Percentiles rank a stretch among this genome's conserved stretches.
Conservation (phyloP, 225 moss, liverwort and hornwort genomes). For the Climacium dendroides region DNA sequence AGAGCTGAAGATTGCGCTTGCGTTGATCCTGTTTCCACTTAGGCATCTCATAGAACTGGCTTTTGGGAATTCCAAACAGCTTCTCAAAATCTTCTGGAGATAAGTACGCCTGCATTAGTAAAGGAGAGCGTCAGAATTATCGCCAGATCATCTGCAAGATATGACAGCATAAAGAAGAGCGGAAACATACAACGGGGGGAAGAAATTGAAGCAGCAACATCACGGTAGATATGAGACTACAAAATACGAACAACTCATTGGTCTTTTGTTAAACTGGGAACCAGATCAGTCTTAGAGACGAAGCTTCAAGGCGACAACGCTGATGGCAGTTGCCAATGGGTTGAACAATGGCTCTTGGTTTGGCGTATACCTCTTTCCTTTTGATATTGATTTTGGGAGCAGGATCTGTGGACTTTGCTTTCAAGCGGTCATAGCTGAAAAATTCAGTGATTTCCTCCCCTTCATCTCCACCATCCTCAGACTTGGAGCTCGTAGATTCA, state of each 20-base stretch:
- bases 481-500: slow-evolving; percentile 46
- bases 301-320: background rate
- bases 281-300: background rate
- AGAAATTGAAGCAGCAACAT: background rate
- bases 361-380: slow-evolving; percentile 64
- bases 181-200: background rate
- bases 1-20: slow-evolving; percentile 67
- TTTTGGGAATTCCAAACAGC: slow-evolving; percentile 61
- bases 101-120: slow-evolving; percentile 55
- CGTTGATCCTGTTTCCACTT: slow-evolving; percentile 98
- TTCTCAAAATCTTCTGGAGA: slow-evolving; percentile 72
- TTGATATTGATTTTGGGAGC: slow-evolving; percentile 57
- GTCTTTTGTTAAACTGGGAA: background rate
- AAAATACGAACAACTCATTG: background rate
- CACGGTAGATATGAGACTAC: background rate
- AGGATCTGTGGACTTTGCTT: slow-evolving; percentile 55
- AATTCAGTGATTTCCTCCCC: slow-evolving; percentile 48
- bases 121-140: background rate
- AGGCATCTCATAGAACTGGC: slow-evolving; percentile 70
- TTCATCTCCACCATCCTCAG: slow-evolving; percentile 37
- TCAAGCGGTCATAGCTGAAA: slow-evolving; percentile 61
- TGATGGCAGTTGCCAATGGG: background rate
- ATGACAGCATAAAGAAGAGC: background rate
- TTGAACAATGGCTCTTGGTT: background rate
- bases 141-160: background rate